Evolutionary conservation across 2,329 filamentous ascomycete species (phyloP).

Genomic region (Aspergillus pseudoterreus): DNA sequence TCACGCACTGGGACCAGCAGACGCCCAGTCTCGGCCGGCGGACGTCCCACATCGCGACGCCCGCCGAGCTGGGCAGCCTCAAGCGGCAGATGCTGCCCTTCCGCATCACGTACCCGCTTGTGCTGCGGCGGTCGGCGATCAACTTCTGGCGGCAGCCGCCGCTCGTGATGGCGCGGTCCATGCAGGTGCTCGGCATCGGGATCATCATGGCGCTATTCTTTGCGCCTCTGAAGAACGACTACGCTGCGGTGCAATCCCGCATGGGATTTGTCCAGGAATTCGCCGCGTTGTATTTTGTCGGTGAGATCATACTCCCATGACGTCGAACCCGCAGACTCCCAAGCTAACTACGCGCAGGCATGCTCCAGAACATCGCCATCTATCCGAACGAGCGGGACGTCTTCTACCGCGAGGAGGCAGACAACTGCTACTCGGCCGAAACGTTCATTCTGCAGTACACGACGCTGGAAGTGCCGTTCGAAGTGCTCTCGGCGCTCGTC

Average conservation of each 20-base stretch:
- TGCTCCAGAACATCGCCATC: conserved; percentile 74
- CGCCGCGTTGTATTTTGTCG: conserved; percentile 49
- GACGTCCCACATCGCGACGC: conserved; percentile 55
- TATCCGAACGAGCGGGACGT: conserved; percentile 71
- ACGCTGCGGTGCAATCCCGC: conserved; percentile 67
- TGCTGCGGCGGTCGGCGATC: conserved; percentile 64
- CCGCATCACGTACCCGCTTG: conserved; percentile 60
- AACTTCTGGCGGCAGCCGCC: conserved; percentile 66
- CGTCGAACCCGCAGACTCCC: too few relatives aligned
- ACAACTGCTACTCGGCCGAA: conserved; percentile 67
- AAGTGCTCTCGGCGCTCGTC: conserved; percentile 61
- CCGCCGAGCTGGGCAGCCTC: conserved; percentile 68
- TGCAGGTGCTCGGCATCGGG: conserved; percentile 63
- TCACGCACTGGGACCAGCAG: conserved; percentile 53
- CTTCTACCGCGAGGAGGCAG: conserved; percentile 73
- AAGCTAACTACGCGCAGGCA: conserved; percentile 47
- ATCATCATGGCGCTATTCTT: conserved; percentile 67
- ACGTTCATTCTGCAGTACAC: conserved; percentile 70
- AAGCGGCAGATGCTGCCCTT: conserved; percentile 62
- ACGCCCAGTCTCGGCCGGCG: conserved; percentile 18
- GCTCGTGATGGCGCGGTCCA: conserved; percentile 61
- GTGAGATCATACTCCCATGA: conserved; percentile 13
- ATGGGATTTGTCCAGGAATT: conserved; percentile 72
- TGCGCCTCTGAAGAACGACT: conserved; percentile 65
- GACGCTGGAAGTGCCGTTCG: conserved; percentile 67